Evolutionary conservation across 148 eudicot species (phyloP).

Genomic region (Dysphania ambrosioides): DNA sequence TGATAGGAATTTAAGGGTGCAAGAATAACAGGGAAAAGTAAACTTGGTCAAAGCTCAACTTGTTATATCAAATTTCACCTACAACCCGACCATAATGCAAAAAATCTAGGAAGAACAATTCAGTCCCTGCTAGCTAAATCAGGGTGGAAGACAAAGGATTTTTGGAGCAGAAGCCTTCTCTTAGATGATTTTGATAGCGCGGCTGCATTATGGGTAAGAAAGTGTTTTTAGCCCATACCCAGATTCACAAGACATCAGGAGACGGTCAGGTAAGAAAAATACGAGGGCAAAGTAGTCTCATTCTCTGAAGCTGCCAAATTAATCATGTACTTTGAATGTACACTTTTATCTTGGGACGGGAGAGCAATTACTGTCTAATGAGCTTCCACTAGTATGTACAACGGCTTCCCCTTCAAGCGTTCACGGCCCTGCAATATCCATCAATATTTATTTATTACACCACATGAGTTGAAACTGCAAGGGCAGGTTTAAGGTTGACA

Average conservation of each 20-base stretch:
- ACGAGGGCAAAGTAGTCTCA: conserved; percentile 5
- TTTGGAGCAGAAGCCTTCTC: not conserved
- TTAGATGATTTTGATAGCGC: not conserved
- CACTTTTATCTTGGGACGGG: not conserved
- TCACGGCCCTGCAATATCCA: conserved; percentile 58
- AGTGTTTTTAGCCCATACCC: conserved; percentile 19
- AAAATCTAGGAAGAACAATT: not conserved
- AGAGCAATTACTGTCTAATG: conserved; percentile 34
- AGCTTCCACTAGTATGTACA: conserved; percentile 76
- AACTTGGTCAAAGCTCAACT: not conserved
- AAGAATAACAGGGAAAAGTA: not conserved
- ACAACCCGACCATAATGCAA: conserved; percentile 18
- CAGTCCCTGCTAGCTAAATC: conserved; percentile 6
- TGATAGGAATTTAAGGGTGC: not conserved
- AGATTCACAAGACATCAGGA: conserved; percentile 10
- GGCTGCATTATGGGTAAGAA: conserved; percentile 8
- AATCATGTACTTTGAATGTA: conserved; percentile 20
- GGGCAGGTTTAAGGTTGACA: too few species aligned
- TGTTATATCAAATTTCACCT: not conserved
- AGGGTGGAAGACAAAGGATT: not conserved
- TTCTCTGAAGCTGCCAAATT: conserved; percentile 14
- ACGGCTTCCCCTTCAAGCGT: conserved; percentile 77
- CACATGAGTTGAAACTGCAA: too few species aligned
- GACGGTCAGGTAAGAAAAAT: not conserved
- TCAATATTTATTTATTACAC: not conserved